Percentiles rank a stretch among this genome's conserved stretches.
phyloP scores from a whole-genome alignment of 331 rosid species.

The Spiraea crenata region DNA sequence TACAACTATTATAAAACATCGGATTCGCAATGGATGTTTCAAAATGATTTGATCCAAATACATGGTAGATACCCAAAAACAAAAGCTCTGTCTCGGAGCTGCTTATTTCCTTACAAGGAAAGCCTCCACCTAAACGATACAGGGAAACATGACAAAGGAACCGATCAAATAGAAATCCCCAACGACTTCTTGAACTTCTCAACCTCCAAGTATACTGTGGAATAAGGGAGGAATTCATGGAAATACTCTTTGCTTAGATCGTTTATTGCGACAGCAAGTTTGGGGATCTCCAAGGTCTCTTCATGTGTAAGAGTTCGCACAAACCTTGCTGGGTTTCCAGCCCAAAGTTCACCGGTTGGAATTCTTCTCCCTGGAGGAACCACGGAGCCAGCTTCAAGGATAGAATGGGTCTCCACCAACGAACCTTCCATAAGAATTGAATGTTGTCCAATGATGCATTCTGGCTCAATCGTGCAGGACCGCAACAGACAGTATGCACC shows the following conservation, averaged over 20 bases:
- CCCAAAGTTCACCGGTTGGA: slow-evolving; percentile 94
- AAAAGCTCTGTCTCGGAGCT: slow-evolving; percentile 26
- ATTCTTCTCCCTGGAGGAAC: slow-evolving; percentile 91
- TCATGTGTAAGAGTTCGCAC: slow-evolving; percentile 79
- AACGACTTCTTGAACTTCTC: slow-evolving; percentile 89
- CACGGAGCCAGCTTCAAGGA: slow-evolving; percentile 96
- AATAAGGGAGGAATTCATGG: slow-evolving; percentile 82
- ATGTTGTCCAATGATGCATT: slow-evolving; percentile 90
- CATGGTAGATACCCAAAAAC: slow-evolving; percentile 26
- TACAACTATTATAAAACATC: slow-evolving; percentile 22
- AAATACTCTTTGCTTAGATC: slow-evolving; percentile 78
- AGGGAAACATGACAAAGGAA: slow-evolving; percentile 25
- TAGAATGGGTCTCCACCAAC: slow-evolving; percentile 81
- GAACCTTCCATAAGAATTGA: slow-evolving; percentile 98
- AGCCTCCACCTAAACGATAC: slow-evolving; percentile 50
- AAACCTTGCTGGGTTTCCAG: slow-evolving; percentile 91
- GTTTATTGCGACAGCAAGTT: slow-evolving; percentile 85
- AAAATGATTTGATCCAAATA: slow-evolving; percentile 34
- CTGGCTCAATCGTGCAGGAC: slow-evolving; percentile 93
- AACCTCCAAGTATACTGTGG: slow-evolving; percentile 87
- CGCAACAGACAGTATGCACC: slow-evolving; percentile 89
- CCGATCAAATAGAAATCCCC: slow-evolving; percentile 68
- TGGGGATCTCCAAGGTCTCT: slow-evolving; percentile 87
- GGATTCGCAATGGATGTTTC: slow-evolving; percentile 19
- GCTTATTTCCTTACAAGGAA: slow-evolving; percentile 67